Conservation (phyloP, 768 basidiomycete species). For the Fistulinella prunicolor region DNA sequence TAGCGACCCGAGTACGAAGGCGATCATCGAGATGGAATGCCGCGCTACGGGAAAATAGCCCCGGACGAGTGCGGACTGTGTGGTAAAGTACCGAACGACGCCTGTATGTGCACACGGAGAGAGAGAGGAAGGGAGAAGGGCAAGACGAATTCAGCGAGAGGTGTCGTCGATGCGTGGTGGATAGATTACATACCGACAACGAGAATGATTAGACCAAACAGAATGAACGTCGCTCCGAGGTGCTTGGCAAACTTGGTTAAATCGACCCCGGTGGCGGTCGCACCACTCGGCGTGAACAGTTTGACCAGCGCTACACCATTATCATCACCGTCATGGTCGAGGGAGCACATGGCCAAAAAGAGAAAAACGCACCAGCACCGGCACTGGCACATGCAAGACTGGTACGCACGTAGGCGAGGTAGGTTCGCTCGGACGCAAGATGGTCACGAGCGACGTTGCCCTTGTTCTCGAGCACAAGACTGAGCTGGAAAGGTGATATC, state of each 20-base stretch:
- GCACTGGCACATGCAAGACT: conserved; percentile 57
- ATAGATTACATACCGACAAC: conserved; percentile 40
- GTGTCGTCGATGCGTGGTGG: neutral
- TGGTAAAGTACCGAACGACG: conserved; percentile 48
- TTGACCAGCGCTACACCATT: conserved; percentile 46
- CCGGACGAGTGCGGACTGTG: conserved; percentile 48
- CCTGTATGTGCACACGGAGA: no score
- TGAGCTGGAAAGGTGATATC: conserved; percentile 19
- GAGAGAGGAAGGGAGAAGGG: no score
- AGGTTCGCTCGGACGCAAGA: conserved; percentile 60
- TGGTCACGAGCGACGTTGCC: conserved; percentile 66
- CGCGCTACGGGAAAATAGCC: conserved; percentile 58
- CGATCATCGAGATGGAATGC: conserved; percentile 40
- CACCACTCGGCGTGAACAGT: conserved; percentile 40
- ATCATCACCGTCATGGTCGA: neutral
- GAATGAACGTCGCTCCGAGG: conserved; percentile 49
- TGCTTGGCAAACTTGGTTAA: conserved; percentile 42
- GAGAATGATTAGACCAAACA: conserved; percentile 47
- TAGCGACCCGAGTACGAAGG: conserved; percentile 38
- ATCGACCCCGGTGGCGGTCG: conserved; percentile 4
- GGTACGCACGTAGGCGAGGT: conserved; percentile 62
- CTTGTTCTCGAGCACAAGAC: conserved; percentile 49
- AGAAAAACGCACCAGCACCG: conserved; percentile 51
- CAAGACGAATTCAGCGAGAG: neutral
- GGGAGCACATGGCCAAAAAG: neutral